Evolutionary conservation across 2,329 filamentous ascomycete genomes (phyloP).

Genomic region (Hypoxylon sp.): DNA sequence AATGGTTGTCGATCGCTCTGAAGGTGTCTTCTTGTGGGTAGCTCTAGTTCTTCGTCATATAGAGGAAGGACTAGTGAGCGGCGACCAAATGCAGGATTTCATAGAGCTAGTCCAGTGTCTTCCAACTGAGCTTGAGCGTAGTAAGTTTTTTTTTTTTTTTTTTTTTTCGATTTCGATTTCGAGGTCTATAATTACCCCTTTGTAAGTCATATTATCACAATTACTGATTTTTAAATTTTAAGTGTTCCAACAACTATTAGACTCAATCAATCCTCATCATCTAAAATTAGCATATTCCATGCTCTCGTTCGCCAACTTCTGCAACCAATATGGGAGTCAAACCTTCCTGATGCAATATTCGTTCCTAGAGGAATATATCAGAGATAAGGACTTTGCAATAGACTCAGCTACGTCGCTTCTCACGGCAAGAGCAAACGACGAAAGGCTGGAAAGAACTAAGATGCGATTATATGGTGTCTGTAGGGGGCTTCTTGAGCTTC

Average conservation of each 20-base stretch:
- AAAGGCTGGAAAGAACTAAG: conserved; percentile 4
- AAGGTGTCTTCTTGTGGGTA: conserved; percentile 40
- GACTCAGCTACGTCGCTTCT: neutral
- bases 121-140: conserved; percentile 30
- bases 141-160: conserved; percentile 9
- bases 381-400: conserved; percentile 16
- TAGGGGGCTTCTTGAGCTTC: conserved; percentile 20
- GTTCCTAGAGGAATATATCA: conserved; percentile 20
- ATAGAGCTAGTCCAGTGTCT: conserved; percentile 15
- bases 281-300: conserved; percentile 18
- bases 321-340: neutral
- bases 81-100: conserved; percentile 20
- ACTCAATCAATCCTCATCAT: conserved; percentile 13
- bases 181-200: too few species aligned
- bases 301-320: conserved; percentile 14
- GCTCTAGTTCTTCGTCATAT: conserved; percentile 28
- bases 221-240: too few species aligned
- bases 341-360: conserved; percentile 17
- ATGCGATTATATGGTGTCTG: conserved; percentile 24
- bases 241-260: conserved; percentile 24
- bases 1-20: conserved; percentile 21
- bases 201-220: too few species aligned
- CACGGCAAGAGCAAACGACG: conserved; percentile 6
- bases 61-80: conserved; percentile 26
- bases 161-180: neutral